Conservation (phyloP, 805 yeast genomes). For the Priceomyces carsonii region DNA sequence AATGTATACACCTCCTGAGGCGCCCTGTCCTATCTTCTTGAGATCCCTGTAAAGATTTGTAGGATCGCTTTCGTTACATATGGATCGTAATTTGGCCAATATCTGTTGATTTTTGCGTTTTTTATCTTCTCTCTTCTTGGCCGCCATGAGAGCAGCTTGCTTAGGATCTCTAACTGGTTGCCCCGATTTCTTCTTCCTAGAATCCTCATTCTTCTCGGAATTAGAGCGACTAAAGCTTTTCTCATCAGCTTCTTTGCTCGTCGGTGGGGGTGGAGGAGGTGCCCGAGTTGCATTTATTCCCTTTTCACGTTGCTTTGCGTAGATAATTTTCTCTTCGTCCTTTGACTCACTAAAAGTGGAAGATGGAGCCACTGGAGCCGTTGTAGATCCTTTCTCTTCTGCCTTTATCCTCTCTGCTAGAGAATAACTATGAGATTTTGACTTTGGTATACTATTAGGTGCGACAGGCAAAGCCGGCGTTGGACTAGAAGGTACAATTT, state of each 20-base stretch:
- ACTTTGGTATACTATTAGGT: constrained; percentile 34
- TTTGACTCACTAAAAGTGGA: constrained; percentile 25
- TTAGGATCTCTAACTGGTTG: constrained; percentile 50
- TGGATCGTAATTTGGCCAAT: constrained; percentile 65
- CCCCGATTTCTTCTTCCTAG: constrained; percentile 13
- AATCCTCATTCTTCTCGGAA: constrained; percentile 12
- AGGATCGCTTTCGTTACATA: constrained; percentile 88
- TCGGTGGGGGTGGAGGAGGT: constrained; percentile 47
- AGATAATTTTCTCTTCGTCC: constrained; percentile 8
- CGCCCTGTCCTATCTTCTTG: constrained; percentile 95
- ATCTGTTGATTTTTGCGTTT: constrained; percentile 71
- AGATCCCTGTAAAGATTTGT: constrained; percentile 63
- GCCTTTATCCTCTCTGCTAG: constrained; percentile 27
- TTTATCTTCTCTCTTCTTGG: constrained; percentile 77
- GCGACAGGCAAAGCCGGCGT: constrained; percentile 13
- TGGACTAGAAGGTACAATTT: constrained; percentile 17
- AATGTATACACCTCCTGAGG: constrained; percentile 94
- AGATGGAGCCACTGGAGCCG: constrained; percentile 36
- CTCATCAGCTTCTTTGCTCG: too few species aligned
- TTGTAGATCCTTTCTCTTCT: constrained; percentile 27
- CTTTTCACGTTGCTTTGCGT: constrained; percentile 20
- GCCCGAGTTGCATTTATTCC: constrained; percentile 38
- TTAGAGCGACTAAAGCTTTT: constrained; percentile 1
- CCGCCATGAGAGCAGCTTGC: constrained; percentile 57
- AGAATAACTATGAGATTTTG: constrained; percentile 41